Percentiles rank a stretch among this genome's conserved stretches.
These are phyloP conservation scores for Straminergon stramineum DNA, from an alignment of 225 moss, liverwort and hornwort genomes.

Conservation along the genomic window DNA sequence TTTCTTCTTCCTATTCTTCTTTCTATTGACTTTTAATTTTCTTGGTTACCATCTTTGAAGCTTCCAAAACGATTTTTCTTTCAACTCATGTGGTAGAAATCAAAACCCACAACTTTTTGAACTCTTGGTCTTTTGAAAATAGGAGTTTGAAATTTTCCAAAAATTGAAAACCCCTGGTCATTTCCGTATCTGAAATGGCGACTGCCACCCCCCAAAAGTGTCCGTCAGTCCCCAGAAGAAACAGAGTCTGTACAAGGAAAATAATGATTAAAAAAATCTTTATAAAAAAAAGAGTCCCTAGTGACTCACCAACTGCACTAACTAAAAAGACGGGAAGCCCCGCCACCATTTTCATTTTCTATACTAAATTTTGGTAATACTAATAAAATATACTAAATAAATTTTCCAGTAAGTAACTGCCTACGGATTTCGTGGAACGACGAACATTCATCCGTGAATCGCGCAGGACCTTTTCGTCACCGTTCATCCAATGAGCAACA, in stretches of 20 bases:
- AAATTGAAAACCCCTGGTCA: background rate
- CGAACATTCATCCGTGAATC: background rate
- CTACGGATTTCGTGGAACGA: background rate
- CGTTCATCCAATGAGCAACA: background rate
- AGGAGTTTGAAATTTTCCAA: fast-evolving
- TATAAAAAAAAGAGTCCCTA: background rate
- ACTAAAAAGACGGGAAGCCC: background rate
- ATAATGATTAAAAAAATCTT: no score
- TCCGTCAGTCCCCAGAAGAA: background rate
- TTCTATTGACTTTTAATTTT: background rate
- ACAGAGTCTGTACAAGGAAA: background rate
- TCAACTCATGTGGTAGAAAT: background rate
- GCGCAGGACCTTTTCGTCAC: background rate
- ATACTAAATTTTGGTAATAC: background rate
- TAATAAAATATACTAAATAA: background rate
- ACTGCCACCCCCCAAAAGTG: background rate
- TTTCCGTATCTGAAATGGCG: background rate
- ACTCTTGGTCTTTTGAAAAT: background rate
- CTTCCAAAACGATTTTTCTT: background rate
- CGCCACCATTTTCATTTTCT: background rate
- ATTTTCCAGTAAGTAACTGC: background rate
- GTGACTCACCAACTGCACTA: background rate
- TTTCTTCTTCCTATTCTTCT: background rate
- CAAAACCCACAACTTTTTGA: background rate
- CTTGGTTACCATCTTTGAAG: background rate